Conservation (phyloP, 768 basidiomycete genomes). For the Kwoniella shandongensis region DNA sequence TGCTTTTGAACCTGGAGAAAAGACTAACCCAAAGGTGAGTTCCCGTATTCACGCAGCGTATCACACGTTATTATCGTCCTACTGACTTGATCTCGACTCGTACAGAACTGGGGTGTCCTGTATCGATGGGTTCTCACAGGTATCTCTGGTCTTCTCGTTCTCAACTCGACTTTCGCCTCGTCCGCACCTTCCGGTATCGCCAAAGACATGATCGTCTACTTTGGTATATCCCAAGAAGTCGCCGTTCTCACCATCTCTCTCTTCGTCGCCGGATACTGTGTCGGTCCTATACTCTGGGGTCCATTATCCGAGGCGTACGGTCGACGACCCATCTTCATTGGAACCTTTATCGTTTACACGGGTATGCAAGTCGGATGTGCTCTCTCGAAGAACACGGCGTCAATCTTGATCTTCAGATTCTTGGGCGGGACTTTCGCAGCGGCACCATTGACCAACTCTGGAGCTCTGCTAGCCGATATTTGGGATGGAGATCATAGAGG, state of each 20-base stretch:
- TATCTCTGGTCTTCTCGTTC: slow-evolving; percentile 46
- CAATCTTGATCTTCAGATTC: slow-evolving; percentile 55
- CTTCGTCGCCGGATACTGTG: slow-evolving; percentile 51
- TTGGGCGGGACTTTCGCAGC: slow-evolving; percentile 54
- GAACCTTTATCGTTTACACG: slow-evolving; percentile 51
- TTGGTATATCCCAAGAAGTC: slow-evolving; percentile 48
- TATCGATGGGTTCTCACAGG: slow-evolving; percentile 50
- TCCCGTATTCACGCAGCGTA: not conserved
- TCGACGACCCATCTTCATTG: slow-evolving; percentile 53
- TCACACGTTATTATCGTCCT: not conserved
- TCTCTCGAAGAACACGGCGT: slow-evolving; percentile 53
- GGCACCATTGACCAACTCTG: slow-evolving; percentile 55
- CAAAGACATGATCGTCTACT: slow-evolving; percentile 35
- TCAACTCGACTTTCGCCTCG: slow-evolving; percentile 52
- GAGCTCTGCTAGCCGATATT: slow-evolving; percentile 54
- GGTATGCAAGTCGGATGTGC: slow-evolving; percentile 54
- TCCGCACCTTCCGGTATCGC: slow-evolving; percentile 50
- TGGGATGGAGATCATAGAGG: slow-evolving; percentile 54
- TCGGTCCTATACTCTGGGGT: slow-evolving; percentile 54
- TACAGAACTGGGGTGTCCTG: slow-evolving; percentile 46
- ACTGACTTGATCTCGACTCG: not conserved
- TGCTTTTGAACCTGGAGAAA: slow-evolving; percentile 49
- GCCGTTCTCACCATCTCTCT: slow-evolving; percentile 46
- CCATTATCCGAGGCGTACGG: slow-evolving; percentile 54
- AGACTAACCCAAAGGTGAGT: slow-evolving; percentile 48